A percentile compares a stretch with the other conserved stretches of the same genome.
phyloP scores from a whole-genome alignment of 2,329 filamentous ascomycete species.

The Helotiales sp. region DNA sequence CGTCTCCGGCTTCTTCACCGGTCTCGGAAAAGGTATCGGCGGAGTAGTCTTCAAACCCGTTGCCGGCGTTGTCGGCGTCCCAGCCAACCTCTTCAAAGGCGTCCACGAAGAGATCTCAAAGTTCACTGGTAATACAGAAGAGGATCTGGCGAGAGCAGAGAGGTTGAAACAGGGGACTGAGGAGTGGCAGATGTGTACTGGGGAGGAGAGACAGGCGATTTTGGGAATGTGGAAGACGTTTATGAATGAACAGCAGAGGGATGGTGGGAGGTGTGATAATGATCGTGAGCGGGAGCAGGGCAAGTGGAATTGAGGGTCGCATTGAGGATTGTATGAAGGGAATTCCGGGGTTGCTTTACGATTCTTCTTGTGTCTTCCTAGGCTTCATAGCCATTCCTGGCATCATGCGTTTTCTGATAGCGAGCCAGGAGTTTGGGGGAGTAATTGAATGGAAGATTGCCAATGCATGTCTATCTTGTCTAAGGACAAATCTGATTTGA shows the following conservation, averaged over 20 bases:
- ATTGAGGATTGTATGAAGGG: too few relatives aligned
- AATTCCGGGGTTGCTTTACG: too few relatives aligned
- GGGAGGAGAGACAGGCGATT: conserved; percentile 1
- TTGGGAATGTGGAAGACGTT: conserved; percentile 7
- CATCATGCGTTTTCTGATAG: too few relatives aligned
- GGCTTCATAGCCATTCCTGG: too few relatives aligned
- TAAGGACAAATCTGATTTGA: too few relatives aligned
- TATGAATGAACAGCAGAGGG: background rate
- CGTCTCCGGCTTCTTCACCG: conserved; percentile 48
- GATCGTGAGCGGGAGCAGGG: background rate
- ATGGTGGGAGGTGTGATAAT: background rate
- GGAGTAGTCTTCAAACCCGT: conserved; percentile 65
- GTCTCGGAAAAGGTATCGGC: conserved; percentile 60
- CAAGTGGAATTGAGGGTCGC: background rate
- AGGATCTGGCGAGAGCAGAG: background rate
- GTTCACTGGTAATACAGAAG: background rate
- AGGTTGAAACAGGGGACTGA: background rate
- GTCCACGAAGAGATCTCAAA: conserved; percentile 54
- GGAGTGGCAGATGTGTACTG: conserved; percentile 3
- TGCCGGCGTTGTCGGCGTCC: conserved; percentile 52
- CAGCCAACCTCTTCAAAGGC: conserved; percentile 63
- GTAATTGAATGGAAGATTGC: too few relatives aligned
- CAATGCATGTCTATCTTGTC: too few relatives aligned
- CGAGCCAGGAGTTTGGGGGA: too few relatives aligned
- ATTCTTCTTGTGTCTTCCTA: too few relatives aligned